Percentiles rank a stretch among this genome's conserved stretches.
phyloP scores from a whole-genome alignment of 768 basidiomycete genomes.

The Termitomyces sp. region DNA sequence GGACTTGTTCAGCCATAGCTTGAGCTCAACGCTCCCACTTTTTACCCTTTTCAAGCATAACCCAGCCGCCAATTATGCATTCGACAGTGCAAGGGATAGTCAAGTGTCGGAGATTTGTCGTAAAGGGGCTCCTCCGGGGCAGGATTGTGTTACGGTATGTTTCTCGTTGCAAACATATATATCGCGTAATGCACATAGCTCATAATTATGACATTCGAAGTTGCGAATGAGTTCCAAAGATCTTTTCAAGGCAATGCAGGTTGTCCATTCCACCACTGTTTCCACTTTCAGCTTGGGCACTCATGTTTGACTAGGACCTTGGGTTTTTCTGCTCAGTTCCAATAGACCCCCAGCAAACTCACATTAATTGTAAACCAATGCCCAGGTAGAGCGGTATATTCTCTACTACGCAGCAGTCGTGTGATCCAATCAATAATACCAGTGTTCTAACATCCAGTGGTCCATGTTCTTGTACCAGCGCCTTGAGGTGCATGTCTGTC shows the following conservation, averaged over 20 bases:
- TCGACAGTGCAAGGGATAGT: constrained; percentile 58
- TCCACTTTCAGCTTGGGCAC: not conserved
- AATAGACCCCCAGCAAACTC: constrained; percentile 58
- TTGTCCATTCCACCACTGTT: constrained; percentile 17
- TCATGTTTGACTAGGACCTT: constrained; percentile 35
- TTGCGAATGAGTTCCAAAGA: constrained; percentile 56
- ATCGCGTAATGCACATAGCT: not conserved
- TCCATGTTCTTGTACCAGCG: not conserved
- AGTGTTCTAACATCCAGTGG: not conserved
- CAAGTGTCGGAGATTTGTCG: constrained; percentile 58
- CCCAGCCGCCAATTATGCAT: constrained; percentile 51
- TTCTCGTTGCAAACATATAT: not conserved
- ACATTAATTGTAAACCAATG: constrained; percentile 70
- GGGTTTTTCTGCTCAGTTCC: constrained; percentile 71
- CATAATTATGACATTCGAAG: constrained; percentile 29
- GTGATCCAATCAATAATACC: not conserved
- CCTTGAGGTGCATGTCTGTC: not conserved
- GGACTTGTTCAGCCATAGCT: not conserved
- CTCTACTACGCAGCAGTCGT: not conserved
- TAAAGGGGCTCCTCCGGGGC: constrained; percentile 31
- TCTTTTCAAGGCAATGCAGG: constrained; percentile 74
- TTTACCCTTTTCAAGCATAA: constrained; percentile 30
- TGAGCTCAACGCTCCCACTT: not conserved
- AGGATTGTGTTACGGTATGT: constrained; percentile 57
- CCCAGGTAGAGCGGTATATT: constrained; percentile 28